Conservation (phyloP, 768 basidiomycete genomes). For the Suillus spraguei region DNA sequence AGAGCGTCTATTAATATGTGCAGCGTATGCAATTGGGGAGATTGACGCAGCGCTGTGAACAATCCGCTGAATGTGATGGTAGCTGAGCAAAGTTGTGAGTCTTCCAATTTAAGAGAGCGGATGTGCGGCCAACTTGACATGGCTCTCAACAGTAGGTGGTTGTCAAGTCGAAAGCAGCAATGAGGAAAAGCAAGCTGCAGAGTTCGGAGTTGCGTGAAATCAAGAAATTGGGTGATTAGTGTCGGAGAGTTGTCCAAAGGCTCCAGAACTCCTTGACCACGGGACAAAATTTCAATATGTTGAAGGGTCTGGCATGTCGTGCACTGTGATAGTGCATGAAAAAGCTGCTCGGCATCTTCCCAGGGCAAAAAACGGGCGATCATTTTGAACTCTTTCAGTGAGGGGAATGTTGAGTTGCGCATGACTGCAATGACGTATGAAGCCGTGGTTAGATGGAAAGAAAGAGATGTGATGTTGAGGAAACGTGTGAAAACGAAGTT, state of each 20-base stretch:
- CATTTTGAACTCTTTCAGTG: background rate
- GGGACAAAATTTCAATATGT: slow-evolving; percentile 2
- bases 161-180: background rate
- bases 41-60: background rate
- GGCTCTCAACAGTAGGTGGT: background rate
- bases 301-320: background rate
- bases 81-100: background rate
- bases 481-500: background rate
- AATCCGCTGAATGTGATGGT: slow-evolving; percentile 2
- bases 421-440: background rate
- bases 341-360: slow-evolving; percentile 5
- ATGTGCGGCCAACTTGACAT: background rate
- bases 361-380: background rate
- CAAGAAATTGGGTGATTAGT: background rate
- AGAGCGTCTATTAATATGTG: background rate
- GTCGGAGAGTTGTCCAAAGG: background rate
- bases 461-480: slow-evolving; percentile 5
- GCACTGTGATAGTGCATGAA: background rate
- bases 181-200: slow-evolving; percentile 1
- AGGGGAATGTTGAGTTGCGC: background rate
- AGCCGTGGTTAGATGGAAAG: slow-evolving; percentile 1
- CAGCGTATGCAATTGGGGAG: background rate
- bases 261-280: background rate
- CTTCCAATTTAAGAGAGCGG: slow-evolving; percentile 2
- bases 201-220: background rate